phyloP scores from a whole-genome alignment of 345 rosid species.

The Populus simonii region DNA sequence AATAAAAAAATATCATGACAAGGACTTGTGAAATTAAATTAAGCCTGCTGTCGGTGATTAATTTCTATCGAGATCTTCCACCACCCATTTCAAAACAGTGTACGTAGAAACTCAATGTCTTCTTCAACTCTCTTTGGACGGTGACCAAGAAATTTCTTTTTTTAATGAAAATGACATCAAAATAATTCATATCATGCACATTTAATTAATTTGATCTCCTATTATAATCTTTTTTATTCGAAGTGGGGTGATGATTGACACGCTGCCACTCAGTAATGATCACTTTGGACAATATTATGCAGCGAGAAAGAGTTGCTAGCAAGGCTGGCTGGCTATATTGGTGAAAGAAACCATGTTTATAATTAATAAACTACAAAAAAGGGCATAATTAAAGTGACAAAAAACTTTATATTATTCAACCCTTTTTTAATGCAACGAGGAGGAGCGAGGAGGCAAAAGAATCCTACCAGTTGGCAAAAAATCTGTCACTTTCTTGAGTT shows the following conservation, averaged over 20 bases:
- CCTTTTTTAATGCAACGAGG: not conserved
- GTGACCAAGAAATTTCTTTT: too few relatives aligned
- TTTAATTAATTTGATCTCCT: not conserved
- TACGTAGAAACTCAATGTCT: too few relatives aligned
- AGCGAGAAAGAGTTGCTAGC: not conserved
- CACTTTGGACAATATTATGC: not conserved
- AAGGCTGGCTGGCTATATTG: not conserved
- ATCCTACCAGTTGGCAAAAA: conserved; percentile 19
- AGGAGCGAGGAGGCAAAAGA: conserved; percentile 15
- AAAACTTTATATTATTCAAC: not conserved
- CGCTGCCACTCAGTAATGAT: not conserved
- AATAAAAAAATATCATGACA: too few relatives aligned
- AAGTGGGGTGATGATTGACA: not conserved
- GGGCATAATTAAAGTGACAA: not conserved
- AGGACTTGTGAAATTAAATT: too few relatives aligned
- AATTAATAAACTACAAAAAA: too few relatives aligned
- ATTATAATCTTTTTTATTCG: not conserved
- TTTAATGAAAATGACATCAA: not conserved
- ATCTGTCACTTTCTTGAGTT: conserved; percentile 5
- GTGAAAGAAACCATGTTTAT: not conserved
- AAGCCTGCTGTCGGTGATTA: too few relatives aligned
- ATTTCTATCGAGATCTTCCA: too few relatives aligned
- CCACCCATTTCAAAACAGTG: too few relatives aligned
- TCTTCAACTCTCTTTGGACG: too few relatives aligned
- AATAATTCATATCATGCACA: not conserved